Percentiles rank a stretch among this genome's conserved stretches.
phyloP scores from a whole-genome alignment of 345 rosid genomes.

The Citropsis articulata region DNA sequence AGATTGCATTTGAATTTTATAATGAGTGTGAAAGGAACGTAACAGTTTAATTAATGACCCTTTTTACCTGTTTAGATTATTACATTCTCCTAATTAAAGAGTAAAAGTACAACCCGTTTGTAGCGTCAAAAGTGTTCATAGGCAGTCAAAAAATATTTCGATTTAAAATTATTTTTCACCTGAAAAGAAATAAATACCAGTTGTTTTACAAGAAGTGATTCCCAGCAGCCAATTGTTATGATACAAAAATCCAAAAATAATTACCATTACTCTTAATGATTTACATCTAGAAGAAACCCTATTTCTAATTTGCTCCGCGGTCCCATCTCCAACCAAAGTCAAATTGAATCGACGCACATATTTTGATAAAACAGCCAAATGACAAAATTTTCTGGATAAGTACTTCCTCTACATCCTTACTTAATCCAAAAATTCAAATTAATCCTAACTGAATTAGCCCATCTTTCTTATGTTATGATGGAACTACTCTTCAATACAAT shows the following conservation, averaged over 20 bases:
- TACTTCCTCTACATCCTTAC: background rate
- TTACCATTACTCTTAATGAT: background rate
- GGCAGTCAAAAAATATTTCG: background rate
- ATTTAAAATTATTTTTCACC: background rate
- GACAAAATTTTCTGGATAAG: background rate
- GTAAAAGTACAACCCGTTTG: background rate
- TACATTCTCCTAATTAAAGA: background rate
- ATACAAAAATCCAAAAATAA: background rate
- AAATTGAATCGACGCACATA: background rate
- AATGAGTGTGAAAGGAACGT: constrained; percentile 1
- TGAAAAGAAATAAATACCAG: too few species aligned
- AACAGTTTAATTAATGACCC: background rate
- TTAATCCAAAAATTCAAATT: background rate
- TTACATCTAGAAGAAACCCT: background rate
- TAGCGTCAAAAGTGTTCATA: background rate
- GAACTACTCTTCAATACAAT: background rate
- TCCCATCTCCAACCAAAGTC: constrained; percentile 5
- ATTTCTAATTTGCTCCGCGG: background rate
- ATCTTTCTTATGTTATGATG: background rate
- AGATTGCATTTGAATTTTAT: constrained; percentile 22
- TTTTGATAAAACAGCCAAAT: background rate
- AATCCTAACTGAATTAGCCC: background rate
- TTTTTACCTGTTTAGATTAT: constrained; percentile 9
- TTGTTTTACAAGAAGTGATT: background rate
- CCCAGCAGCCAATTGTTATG: background rate